Evolutionary conservation across 208 protist genomes (phyloP).

Genomic region (Wallacemonas sp.): DNA sequence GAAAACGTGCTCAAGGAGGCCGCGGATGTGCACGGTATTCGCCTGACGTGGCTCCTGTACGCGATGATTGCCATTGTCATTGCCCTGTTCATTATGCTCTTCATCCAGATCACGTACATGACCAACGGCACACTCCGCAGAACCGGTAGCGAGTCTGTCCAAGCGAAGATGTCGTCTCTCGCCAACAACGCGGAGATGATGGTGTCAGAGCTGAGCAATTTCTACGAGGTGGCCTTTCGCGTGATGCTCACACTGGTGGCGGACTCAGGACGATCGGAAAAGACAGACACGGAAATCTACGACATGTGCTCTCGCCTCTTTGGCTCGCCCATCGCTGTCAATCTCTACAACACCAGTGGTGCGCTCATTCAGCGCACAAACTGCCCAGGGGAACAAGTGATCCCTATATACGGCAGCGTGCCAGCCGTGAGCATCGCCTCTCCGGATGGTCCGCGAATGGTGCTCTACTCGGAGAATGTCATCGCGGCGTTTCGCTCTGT

Average conservation of each 20-base stretch:
- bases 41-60: slow-evolving; percentile 71
- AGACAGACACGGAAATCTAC: no score
- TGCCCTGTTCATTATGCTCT: slow-evolving; percentile 44
- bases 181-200: slow-evolving; percentile 42
- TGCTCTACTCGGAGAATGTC: slow-evolving; percentile 28
- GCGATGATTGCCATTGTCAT: slow-evolving; percentile 58
- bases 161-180: slow-evolving; percentile 27
- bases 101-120: slow-evolving; percentile 58
- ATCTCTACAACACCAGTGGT: slow-evolving; percentile 26
- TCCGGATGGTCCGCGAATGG: slow-evolving; percentile 9
- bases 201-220: slow-evolving; percentile 22
- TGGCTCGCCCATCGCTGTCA: slow-evolving; percentile 34
- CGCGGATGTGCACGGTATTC: slow-evolving; percentile 50
- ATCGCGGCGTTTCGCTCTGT: slow-evolving; percentile 22
- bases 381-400: background rate
- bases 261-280: background rate
- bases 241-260: background rate
- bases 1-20: slow-evolving; percentile 61
- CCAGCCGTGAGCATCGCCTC: slow-evolving; percentile 10
- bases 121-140: slow-evolving; percentile 46
- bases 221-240: slow-evolving; percentile 26
- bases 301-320: slow-evolving; percentile 37
- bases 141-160: slow-evolving; percentile 35
- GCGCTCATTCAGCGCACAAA: background rate
- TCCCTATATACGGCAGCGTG: background rate